Evolutionary conservation across 805 yeast species (phyloP), one percentile per base, ranked within the genome.

Genomic region (Saccharomycopsis javanensis): DNA sequence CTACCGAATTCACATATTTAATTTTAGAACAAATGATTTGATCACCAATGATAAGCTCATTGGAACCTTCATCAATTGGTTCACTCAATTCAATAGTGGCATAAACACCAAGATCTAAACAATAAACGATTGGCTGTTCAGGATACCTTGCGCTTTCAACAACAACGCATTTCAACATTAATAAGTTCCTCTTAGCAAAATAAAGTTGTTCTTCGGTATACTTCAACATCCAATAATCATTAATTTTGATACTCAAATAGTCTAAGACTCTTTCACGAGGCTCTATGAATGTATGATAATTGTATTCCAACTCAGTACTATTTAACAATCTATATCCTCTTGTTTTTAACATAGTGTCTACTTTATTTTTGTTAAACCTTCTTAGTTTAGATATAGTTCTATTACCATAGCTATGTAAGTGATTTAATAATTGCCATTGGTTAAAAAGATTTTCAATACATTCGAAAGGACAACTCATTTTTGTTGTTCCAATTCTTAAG

Each of bases 401-500:
- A 18, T 10, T n/a, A 27, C 25, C 25, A 37, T 25, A 38, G 25
- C 58, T 45, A 35, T 57, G 53, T 45, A 58, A 55, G 23, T 23
- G 54, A 16, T 30, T 33, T 4, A 75, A 55, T 0, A 76, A 56
- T 59, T 76, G 80, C 54, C 72, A 66, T 62, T 74, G 75, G 63
- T 73, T 71, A 37, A 71, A 34, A 55, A 71, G 59, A 16, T 66
- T 63, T 58, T 67, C 71, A 61, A 67, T 63, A 20, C 64, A 61
- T 11, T 60, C 58, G 16, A 67, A 57, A 1, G 68, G 68, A 33
- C 66, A 62, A 8, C 62, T 53, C 15, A 73, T 57, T 10, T 66
- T 61, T 13, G 68, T 72, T 54, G 58, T 65, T 7, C 77, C 79
- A 25, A 58, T 33, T 1, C 60, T 53, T 15, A 72, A 54, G 0